These are phyloP conservation scores for Phytophthora sojae DNA, from an alignment of 352 stramenopile genomes.

Conservation along the genomic window DNA sequence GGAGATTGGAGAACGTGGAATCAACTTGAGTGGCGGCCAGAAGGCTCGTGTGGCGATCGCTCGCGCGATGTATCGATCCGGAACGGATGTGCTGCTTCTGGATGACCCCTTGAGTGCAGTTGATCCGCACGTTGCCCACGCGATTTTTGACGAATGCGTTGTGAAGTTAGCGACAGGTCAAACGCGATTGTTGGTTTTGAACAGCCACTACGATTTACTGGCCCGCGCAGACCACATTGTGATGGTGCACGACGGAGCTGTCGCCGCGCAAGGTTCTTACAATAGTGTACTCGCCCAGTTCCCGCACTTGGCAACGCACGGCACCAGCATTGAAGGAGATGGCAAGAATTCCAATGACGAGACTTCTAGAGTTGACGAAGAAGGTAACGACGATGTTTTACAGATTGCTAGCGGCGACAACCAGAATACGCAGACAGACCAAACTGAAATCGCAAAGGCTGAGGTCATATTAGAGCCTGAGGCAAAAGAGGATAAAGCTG, in stretches of 20 bases:
- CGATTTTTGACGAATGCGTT: constrained; percentile 93
- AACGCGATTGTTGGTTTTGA: constrained; percentile 93
- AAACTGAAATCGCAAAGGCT: background rate
- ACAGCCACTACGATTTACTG: constrained; percentile 91
- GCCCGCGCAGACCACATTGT: constrained; percentile 57
- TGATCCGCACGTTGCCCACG: constrained; percentile 94
- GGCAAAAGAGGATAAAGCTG: background rate
- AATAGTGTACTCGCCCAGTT: constrained; percentile 43
- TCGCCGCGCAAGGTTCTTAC: constrained; percentile 83
- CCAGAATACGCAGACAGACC: background rate
- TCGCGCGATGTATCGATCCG: constrained; percentile 88
- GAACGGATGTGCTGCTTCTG: constrained; percentile 92
- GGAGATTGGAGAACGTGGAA: constrained; percentile 64
- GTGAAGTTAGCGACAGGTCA: constrained; percentile 62
- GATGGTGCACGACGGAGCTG: constrained; percentile 69
- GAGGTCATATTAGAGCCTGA: too few relatives aligned
- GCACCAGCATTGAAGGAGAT: too few relatives aligned
- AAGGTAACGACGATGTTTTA: background rate
- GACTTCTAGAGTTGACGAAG: background rate
- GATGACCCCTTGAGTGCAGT: constrained; percentile 95
- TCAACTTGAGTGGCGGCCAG: constrained; percentile 67
- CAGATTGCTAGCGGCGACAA: background rate
- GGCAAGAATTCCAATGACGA: background rate
- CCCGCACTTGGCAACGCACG: constrained; percentile 10
- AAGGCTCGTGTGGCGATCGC: constrained; percentile 88